These are phyloP conservation scores for Omphalotus olearius DNA, from an alignment of 1,284 basidiomycete species.

Conservation along the genomic window DNA sequence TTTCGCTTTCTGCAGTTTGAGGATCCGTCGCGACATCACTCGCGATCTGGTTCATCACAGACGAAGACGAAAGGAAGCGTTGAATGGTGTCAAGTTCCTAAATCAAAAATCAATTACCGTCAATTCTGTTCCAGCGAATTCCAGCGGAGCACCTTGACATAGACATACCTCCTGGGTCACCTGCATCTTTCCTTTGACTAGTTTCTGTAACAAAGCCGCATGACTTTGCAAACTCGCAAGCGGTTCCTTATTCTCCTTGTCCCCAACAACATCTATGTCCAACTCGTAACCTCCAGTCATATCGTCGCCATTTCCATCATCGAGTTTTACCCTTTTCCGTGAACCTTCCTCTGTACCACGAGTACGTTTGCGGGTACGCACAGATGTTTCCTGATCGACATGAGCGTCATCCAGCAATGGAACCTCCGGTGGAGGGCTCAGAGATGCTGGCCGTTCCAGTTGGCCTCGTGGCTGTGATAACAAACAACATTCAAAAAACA, in stretches of 20 bases:
- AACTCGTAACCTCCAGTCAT: neutral
- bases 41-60: neutral
- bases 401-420: neutral
- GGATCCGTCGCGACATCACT: neutral
- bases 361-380: neutral
- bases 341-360: neutral
- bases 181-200: constrained; percentile 4
- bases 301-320: neutral
- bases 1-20: neutral
- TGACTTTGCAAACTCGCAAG: neutral
- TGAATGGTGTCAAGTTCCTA: constrained; percentile 2
- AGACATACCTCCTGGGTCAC: constrained; percentile 2
- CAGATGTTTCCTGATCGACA: neutral
- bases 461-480: neutral
- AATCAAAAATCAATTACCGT: neutral
- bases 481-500: too few relatives aligned
- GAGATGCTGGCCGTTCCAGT: neutral
- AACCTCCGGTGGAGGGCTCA: neutral
- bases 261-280: neutral
- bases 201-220: constrained; percentile 3
- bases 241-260: neutral
- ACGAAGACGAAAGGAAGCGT: neutral
- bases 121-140: neutral
- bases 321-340: constrained; percentile 3
- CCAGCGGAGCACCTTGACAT: too few relatives aligned